phyloP scores from a whole-genome alignment of 176 grass and related monocot species.

The Olyra latifolia region DNA sequence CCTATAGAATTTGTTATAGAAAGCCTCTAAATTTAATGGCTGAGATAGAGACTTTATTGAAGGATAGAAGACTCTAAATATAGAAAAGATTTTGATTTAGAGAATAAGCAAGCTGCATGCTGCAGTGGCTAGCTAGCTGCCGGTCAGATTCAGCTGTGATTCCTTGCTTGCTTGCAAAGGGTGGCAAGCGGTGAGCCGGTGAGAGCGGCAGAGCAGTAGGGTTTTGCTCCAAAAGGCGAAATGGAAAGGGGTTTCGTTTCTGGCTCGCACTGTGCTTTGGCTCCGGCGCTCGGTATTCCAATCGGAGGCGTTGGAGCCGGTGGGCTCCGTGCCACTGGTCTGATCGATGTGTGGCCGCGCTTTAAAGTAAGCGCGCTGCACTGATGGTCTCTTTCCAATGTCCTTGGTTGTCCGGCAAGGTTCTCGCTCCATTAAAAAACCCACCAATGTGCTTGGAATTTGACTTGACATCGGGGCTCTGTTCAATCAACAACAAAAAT shows the following conservation, averaged over 20 bases:
- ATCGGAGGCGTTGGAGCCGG: neutral
- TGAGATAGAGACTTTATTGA: too few species aligned
- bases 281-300: neutral
- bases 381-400: neutral
- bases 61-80: too few species aligned
- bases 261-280: constrained; percentile 1
- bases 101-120: constrained; percentile 24
- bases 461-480: neutral
- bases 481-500: neutral
- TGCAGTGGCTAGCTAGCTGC: neutral
- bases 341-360: neutral
- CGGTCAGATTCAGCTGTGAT: constrained; percentile 12
- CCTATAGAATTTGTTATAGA: too few species aligned
- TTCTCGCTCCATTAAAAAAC: neutral
- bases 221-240: constrained; percentile 34
- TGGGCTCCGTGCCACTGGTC: neutral
- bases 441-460: neutral
- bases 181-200: too few species aligned
- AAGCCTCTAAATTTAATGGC: too few species aligned
- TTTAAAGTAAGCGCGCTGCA: constrained; percentile 37
- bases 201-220: neutral
- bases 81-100: too few species aligned
- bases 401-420: neutral
- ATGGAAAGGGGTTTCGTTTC: constrained; percentile 12
- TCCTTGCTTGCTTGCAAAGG: constrained; percentile 41